phyloP scores from a whole-genome alignment of 257 asterid genomes.

The Penstemon barbatus region DNA sequence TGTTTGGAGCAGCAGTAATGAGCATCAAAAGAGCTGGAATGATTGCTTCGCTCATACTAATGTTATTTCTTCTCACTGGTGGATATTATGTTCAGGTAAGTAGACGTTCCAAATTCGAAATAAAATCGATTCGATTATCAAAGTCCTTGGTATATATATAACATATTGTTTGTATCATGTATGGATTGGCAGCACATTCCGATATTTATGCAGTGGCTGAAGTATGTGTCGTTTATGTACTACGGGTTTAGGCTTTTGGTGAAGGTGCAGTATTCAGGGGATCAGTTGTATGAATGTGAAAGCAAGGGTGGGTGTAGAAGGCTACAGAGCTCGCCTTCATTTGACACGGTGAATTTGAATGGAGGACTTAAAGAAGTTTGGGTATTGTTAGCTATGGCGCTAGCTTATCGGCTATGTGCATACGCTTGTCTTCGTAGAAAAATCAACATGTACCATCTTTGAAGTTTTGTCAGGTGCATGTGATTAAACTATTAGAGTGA shows the following conservation, averaged over 20 bases:
- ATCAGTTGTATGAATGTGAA: slow-evolving; percentile 68
- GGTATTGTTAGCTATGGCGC: slow-evolving; percentile 80
- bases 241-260: slow-evolving; percentile 86
- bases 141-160: background rate
- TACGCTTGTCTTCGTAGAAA: slow-evolving; percentile 65
- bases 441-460: slow-evolving; percentile 48
- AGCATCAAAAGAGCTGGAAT: slow-evolving; percentile 82
- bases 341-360: slow-evolving; percentile 66
- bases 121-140: background rate
- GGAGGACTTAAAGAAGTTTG: slow-evolving; percentile 85
- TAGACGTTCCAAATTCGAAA: too few relatives aligned
- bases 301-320: slow-evolving; percentile 65
- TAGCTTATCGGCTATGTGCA: slow-evolving; percentile 69
- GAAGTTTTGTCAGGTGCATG: slow-evolving; percentile 14
- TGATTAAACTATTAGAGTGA: background rate
- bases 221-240: slow-evolving; percentile 82
- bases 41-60: slow-evolving; percentile 78
- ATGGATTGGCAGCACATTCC: slow-evolving; percentile 74
- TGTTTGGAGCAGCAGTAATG: slow-evolving; percentile 92
- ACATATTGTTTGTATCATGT: background rate
- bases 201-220: slow-evolving; percentile 80
- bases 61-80: slow-evolving; percentile 98
- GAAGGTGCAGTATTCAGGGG: slow-evolving; percentile 82
- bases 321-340: slow-evolving; percentile 86
- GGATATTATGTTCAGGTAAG: slow-evolving; percentile 93